Base-by-base conservation (phyloP, 2,329 filamentous ascomycete genomes). In the Blastomyces percursus region DNA sequence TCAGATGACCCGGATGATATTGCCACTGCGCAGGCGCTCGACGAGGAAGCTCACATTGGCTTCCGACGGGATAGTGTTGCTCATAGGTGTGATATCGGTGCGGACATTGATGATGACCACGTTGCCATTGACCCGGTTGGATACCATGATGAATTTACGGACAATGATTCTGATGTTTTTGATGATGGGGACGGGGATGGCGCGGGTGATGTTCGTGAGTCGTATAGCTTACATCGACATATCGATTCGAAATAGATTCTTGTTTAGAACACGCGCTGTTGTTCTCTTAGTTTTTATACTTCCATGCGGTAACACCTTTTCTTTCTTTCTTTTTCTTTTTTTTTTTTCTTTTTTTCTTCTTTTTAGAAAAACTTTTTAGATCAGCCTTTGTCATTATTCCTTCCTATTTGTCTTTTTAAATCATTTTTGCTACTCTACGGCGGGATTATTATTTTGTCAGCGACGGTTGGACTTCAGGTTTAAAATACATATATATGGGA, bases 101-200 rank as follows among this genome's bases (percentile, higher is more conserved):
- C 76, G 35, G 73, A 72, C 32, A 72, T 78, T 62, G 80, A 82
- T 59, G 79, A 81, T 27, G 81, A 81, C 21, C 72, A 72, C 46
- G 68, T 69, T 58, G 72, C 71, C 50, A 68, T 66, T 62, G 68
- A 70, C 11, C 64, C 66, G 14, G 65, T 65, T 51, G 69, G 80
- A 75, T 76, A 85, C 78, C 77, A 79, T 64, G 80, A 82, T 61
- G 80, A 82, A 38, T 82, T 81, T 65, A 79, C 77, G 24, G 80
- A 81, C 68, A 80, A 81, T 67, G 76, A 82, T 63, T 80, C 80
- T 61, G 77, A 81, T 67, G 72, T 78, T 52, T 79, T 79, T 66
- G 69, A 72, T 42, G 74, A 74, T 64, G 75, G 75, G 32, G 77
- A 77, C 65, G 75, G 71, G 8, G 56, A 32, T 30, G 68, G 72